A percentile compares a stretch with the other conserved stretches of the same genome.
phyloP scores from a whole-genome alignment of 2,329 filamentous ascomycete species.

The Colletotrichum chlorophyti region DNA sequence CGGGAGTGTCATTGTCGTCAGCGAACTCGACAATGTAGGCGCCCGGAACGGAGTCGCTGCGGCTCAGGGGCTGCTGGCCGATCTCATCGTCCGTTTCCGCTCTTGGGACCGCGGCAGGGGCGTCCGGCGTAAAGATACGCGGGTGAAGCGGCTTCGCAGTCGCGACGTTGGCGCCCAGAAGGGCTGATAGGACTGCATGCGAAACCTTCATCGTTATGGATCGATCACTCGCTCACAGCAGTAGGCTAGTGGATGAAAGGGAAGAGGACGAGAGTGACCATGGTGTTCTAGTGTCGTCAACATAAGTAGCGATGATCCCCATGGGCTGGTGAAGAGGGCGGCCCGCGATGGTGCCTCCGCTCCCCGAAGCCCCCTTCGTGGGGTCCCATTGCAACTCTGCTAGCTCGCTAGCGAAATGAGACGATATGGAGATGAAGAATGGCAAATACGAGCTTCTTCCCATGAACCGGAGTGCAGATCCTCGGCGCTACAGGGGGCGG shows the following conservation, averaged over 20 bases:
- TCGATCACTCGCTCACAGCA: slow-evolving; percentile 4
- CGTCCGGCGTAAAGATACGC: not conserved
- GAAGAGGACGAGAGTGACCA: not conserved
- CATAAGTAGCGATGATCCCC: not conserved
- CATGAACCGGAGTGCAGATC: slow-evolving; percentile 8
- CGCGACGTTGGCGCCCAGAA: slow-evolving; percentile 1
- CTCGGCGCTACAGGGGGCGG: slow-evolving; percentile 7
- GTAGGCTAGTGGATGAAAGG: not conserved
- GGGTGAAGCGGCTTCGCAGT: slow-evolving; percentile 12
- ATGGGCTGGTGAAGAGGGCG: not conserved
- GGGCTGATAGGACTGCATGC: not conserved
- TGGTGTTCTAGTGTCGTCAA: not conserved
- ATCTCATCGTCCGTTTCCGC: not conserved
- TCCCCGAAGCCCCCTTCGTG: not conserved
- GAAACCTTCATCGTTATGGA: slow-evolving; percentile 8
- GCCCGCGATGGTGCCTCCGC: not conserved
- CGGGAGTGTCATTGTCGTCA: slow-evolving; percentile 21
- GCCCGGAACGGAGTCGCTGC: slow-evolving; percentile 25
- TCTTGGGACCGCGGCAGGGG: not conserved
- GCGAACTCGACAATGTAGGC: slow-evolving; percentile 36
- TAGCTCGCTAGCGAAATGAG: not conserved
- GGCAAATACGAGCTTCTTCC: slow-evolving; percentile 21
- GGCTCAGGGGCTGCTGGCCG: not conserved
- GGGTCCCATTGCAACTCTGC: not conserved
- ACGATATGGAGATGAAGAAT: slow-evolving; percentile 16